Evolutionary conservation across 1,139 yeast species (phyloP).

Genomic region (Casaregolazyma lundiana): DNA sequence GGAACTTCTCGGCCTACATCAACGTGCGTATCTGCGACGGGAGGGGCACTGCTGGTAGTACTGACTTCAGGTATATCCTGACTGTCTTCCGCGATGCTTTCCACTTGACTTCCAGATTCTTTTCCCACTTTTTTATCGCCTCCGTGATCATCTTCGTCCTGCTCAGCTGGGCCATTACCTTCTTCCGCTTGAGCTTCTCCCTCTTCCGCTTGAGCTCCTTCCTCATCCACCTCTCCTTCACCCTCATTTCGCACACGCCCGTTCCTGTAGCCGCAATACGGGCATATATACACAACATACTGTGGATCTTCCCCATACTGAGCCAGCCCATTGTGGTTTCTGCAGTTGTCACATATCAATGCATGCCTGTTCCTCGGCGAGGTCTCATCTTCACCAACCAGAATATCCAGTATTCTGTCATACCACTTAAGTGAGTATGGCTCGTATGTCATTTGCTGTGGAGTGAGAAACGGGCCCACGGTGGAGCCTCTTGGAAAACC

Average conservation of each 20-base stretch:
- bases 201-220: background rate
- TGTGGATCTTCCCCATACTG: conserved; percentile 63
- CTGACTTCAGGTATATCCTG: no score
- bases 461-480: conserved; percentile 2
- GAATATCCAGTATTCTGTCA: conserved; percentile 43
- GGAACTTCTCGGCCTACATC: no score
- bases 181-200: background rate
- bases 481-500: background rate
- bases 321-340: conserved; percentile 74
- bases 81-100: no score
- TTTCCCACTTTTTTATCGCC: no score
- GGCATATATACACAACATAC: conserved; percentile 61
- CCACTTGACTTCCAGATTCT: no score
- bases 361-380: conserved; percentile 65
- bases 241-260: conserved; percentile 26
- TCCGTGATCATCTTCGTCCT: no score
- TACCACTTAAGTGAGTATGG: conserved; percentile 35
- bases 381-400: conserved; percentile 69
- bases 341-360: conserved; percentile 62
- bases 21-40: no score
- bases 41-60: no score
- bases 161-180: no score
- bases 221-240: conserved; percentile 1
- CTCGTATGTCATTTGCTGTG: conserved; percentile 6
- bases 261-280: conserved; percentile 62